Base-by-base conservation (phyloP, 345 rosid species). In the Geranium brycei region DNA sequence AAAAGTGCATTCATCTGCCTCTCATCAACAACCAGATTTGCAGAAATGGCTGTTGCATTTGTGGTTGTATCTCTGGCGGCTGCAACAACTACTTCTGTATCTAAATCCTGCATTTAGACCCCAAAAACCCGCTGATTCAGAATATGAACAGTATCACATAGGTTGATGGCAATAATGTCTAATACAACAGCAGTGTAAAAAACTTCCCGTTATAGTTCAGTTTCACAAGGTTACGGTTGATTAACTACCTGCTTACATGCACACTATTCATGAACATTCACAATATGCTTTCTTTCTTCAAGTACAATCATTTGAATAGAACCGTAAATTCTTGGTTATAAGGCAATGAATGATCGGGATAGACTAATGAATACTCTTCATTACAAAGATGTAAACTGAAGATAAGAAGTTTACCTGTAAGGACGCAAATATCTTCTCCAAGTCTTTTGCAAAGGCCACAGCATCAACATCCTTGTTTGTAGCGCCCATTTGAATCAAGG, bases 1-100 rank as follows among this genome's bases (percentile, higher is more conserved):
- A 93, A 93, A 76, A 88, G 95, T 35, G 97, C 91, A 79, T 93
- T 93, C 97, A 93, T 87, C 84, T 87, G 99, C 71, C 95, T 86
- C 73, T 90, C 96, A 68, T 93, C 99, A 62, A 90, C 82, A 35
- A 90, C 58, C 63, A 90, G 61, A 71, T 90, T 93, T 61, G 97
- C 99, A 71, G 99, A 82, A 66, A 93, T 83, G 70, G 97, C 91
- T 51, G 96, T 81, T 62, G 85, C 81, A 76, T 75, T 74, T 68
- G 89, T 83, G 38, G 64, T 77, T 51, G 83, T 32, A 35, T 82
- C 85, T 68, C 91, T 84, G 19, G 97, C 95, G 47, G 97, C 85
- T 65, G 99, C 99, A 47, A 90, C 80, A 58, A 90, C 77, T 64
- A 93, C 58, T 79, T 93, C 96, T 19, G 96, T 82, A 72, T 93